These are phyloP conservation scores for Psophocarpus tetragonolobus DNA, from an alignment of 306 rosid species.

Conservation along the genomic window DNA sequence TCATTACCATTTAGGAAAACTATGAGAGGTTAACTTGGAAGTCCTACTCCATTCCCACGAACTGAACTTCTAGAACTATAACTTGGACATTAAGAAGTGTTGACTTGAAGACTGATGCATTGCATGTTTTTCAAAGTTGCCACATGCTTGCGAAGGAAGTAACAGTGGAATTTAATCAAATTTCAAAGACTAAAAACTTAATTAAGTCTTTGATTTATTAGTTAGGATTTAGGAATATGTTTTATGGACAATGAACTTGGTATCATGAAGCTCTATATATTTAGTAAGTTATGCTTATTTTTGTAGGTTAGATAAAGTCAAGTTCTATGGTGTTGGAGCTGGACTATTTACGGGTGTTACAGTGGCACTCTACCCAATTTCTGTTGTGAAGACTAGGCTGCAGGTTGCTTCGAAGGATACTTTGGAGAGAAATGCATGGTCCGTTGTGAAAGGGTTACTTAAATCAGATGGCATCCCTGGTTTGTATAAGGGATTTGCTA, in stretches of 20 bases:
- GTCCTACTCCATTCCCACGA: too few relatives aligned
- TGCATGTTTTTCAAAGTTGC: too few relatives aligned
- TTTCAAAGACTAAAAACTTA: too few relatives aligned
- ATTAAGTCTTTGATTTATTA: too few relatives aligned
- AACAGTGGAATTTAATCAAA: too few relatives aligned
- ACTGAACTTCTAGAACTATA: too few relatives aligned
- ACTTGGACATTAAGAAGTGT: too few relatives aligned
- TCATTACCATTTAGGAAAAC: too few relatives aligned
- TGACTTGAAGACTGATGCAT: too few relatives aligned
- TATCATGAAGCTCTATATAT: conserved; percentile 10
- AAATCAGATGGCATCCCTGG: conserved; percentile 86
- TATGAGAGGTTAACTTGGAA: too few relatives aligned
- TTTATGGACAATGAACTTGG: neutral
- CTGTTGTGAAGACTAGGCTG: conserved; percentile 86
- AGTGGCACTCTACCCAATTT: conserved; percentile 79
- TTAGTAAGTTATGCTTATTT: conserved; percentile 24
- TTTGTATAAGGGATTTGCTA: conserved; percentile 83
- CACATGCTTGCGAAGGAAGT: too few relatives aligned
- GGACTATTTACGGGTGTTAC: conserved; percentile 91
- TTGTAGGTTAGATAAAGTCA: conserved; percentile 84
- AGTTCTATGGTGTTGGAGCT: conserved; percentile 83
- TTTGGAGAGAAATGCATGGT: conserved; percentile 65
- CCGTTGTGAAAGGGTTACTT: conserved; percentile 71
- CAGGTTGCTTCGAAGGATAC: conserved; percentile 84
- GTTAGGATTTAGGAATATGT: neutral